Evolutionary conservation across 148 eudicot species (phyloP), one percentile per base, ranked within the genome.

Genomic region (Cornus suecica): DNA sequence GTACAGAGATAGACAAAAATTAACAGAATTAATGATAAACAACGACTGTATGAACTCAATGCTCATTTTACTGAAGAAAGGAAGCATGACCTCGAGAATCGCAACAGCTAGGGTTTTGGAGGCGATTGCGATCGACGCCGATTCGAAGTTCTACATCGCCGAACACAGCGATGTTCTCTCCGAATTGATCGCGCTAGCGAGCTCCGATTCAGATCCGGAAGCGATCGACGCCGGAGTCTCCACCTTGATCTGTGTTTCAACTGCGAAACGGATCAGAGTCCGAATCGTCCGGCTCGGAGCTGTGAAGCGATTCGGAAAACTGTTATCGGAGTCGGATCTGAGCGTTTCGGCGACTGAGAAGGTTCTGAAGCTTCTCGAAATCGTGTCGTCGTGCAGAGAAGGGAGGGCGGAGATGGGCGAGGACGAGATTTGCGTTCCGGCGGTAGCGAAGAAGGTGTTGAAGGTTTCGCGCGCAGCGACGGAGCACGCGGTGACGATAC

Each of bases 401-500:
- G 97, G 94, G 10, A 76, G 97, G n/a, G 66, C 8, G 0, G 90
- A 89, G 71, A 86, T 92, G 1, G 73, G 82, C 1, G 70, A 56
- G 22, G 82, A 85, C 25, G 79, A 76, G 27, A 63, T 27, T 0
- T 87, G 92, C 15, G 77, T 90, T 0, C 24, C 68, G 0, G 80
- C 79, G 16, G 74, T 88, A 0, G 80, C 90, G 24, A 78, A 86
- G 77, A 85, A 74, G 80, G 29, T 90, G 22, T 62, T 90, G 88
- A 90, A 86, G 74, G 91, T 83, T 5, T 85, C 94, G 52, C 75
- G 26, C 9, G 37, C 15, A 13, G 90, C 85, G 26, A 90, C 85
- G 27, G 94, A 92, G 81, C 88, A 84, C 67, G 88, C 84, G 0
- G 84, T 87, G 23, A 87, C 87, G 61, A 68, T 87, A 27, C 41